Evolutionary conservation across 176 grass and related monocot genomes (phyloP), one percentile per base, ranked within the genome.

Genomic region (Calamus simplicifolius): DNA sequence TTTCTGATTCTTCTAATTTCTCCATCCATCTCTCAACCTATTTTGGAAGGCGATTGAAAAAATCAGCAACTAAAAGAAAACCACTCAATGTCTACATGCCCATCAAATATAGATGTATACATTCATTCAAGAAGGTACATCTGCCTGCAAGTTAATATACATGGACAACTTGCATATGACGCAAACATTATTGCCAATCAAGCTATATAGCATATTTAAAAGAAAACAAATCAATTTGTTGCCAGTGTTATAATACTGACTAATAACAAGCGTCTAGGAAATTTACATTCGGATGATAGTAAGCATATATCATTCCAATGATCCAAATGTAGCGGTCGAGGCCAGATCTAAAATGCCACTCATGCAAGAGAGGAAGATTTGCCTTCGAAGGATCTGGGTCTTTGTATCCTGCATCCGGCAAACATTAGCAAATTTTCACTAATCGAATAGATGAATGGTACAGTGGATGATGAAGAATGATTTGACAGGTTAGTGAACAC

Each of bases 291-390:
- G 76, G 76, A 66, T 67, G 68, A 52, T 48, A 79, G 61, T 79
- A 79, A 57, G 76, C 76, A 72, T 59, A 79, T 72, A 72, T 58
- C 76, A 79, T 79, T 57, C 76, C 76, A 57, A 71, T 31, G 21
- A 79, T 79, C 76, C 76, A 79, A 29, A 79, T 72, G 72, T 79
- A 79, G 5, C 76, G 59, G 49, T 79, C 76, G 65, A 79, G 76
- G 56, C 76, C 76, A 79, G 68, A 79, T 72, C 76, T 67, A 30
- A 79, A 79, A 21, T 72, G 67, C 76, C 76, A 79, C 29, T 79
- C 76, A 58, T 79, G 76, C 57, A 79, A 72, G 53, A 79, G 59
- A 55, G 76, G 76, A 28, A 72, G 61, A 60, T 79, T 66, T 30
- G 59, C 23, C 50, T 72, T 79, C 17, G 53, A 72, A 18, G 68